Conservation (phyloP, 2,329 filamentous ascomycete genomes). For the Curvularia hawaiiensis region DNA sequence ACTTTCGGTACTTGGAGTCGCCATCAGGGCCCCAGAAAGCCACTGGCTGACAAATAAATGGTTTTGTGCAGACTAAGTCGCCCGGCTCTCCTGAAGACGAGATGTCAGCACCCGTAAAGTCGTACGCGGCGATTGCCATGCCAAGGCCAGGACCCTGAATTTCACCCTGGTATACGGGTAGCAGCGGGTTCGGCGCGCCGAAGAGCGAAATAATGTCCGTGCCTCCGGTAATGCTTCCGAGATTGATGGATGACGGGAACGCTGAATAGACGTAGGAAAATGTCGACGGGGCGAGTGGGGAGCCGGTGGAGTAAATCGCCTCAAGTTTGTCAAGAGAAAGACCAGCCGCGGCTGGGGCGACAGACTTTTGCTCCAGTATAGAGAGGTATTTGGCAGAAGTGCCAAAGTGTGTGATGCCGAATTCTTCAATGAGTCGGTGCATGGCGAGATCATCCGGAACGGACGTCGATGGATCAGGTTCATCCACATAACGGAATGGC, state of each 20-base stretch:
- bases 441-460: conserved; percentile 77
- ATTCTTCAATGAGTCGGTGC: conserved; percentile 78
- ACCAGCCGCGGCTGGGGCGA: conserved; percentile 43
- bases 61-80: conserved; percentile 82
- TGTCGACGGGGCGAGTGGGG: conserved; percentile 88
- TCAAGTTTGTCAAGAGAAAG: conserved; percentile 66
- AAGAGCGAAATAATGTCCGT: conserved; percentile 98
- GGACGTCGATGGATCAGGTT: conserved; percentile 53
- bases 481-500: conserved; percentile 67
- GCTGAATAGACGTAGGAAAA: conserved; percentile 87
- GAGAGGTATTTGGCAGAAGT: conserved; percentile 94
- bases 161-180: conserved; percentile 57
- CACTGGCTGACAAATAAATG: conserved; percentile 90
- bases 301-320: conserved; percentile 93
- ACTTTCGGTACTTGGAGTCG: conserved; percentile 75
- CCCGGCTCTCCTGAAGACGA: conserved; percentile 71
- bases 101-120: conserved; percentile 62
- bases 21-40: conserved; percentile 82
- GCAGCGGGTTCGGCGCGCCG: conserved; percentile 72
- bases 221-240: conserved; percentile 92
- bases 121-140: conserved; percentile 57
- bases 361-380: conserved; percentile 76
- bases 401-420: conserved; percentile 89
- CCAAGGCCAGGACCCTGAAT: conserved; percentile 57
- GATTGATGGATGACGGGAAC: conserved; percentile 80